A percentile compares a stretch with the other conserved stretches of the same genome.
Evolutionary conservation across 441 rosid genomes (phyloP).

Genomic region (Eutrema salsugineum): DNA sequence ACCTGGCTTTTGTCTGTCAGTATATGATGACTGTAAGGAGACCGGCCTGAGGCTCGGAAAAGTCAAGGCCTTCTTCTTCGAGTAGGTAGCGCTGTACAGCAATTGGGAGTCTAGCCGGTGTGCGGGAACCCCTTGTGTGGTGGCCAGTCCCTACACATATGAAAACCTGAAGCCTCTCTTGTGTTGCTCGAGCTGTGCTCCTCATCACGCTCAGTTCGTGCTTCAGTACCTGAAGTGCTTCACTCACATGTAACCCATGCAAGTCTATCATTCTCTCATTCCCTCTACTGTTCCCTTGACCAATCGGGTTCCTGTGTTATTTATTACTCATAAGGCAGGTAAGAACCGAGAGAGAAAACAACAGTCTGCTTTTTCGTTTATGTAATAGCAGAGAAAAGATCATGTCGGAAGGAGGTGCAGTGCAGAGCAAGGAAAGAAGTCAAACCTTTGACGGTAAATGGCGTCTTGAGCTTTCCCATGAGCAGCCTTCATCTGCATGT

Average conservation of each 20-base stretch:
- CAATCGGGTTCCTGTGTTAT: constrained; percentile 66
- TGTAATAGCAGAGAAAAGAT: neutral
- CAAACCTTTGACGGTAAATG: constrained; percentile 89
- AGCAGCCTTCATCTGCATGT: constrained; percentile 94
- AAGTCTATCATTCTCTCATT: constrained; percentile 92
- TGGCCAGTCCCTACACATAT: constrained; percentile 98
- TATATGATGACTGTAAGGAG: constrained; percentile 85
- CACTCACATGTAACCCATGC: constrained; percentile 88
- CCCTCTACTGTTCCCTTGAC: constrained; percentile 63
- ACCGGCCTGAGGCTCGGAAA: constrained; percentile 88
- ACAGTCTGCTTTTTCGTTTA: neutral
- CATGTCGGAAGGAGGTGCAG: neutral
- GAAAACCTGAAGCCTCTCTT: constrained; percentile 81
- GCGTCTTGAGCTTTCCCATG: constrained; percentile 96
- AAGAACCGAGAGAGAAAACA: constrained; percentile 6
- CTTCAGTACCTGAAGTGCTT: constrained; percentile 84
- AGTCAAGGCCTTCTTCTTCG: constrained; percentile 92
- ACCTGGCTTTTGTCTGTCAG: constrained; percentile 40
- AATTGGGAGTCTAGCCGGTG: constrained; percentile 88
- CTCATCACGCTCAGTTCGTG: constrained; percentile 72
- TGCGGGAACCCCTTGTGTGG: constrained; percentile 86
- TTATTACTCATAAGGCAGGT: constrained; percentile 12
- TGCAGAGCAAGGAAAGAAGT: constrained; percentile 5
- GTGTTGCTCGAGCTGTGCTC: constrained; percentile 72
- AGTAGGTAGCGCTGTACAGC: constrained; percentile 90